Conservation (phyloP, 83 land plant genomes). For the Picea mariana region DNA sequence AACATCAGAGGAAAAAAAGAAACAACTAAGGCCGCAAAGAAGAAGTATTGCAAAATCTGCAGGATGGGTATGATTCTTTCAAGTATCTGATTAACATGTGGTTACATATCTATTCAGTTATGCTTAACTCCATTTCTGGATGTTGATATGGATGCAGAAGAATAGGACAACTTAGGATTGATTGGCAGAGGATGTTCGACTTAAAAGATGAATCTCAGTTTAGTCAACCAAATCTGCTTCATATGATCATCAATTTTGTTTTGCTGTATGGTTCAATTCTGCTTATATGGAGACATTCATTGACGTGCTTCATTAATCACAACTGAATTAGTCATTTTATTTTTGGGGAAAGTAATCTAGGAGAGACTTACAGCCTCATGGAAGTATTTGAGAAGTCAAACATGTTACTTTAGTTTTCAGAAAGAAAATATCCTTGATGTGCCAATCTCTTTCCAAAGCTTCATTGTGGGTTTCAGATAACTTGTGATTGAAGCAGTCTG, state of each 20-base stretch:
- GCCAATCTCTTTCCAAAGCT: background rate
- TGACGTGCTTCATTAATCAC: background rate
- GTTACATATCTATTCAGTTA: background rate
- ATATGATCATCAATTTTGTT: background rate
- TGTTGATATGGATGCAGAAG: constrained; percentile 9
- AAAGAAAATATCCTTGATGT: background rate
- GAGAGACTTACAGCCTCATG: background rate
- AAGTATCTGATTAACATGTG: background rate
- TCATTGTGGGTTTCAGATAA: too few species aligned
- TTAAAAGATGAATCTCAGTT: background rate
- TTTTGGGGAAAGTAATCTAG: background rate
- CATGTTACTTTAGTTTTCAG: background rate
- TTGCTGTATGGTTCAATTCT: background rate
- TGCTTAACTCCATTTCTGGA: background rate
- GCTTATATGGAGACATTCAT: background rate
- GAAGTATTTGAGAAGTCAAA: background rate
- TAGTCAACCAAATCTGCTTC: background rate
- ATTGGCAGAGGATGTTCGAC: background rate
- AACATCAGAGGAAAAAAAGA: constrained; percentile 38
- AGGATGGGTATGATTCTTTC: constrained; percentile 11
- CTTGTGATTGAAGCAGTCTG: background rate
- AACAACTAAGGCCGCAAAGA: constrained; percentile 22
- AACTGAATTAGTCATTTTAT: background rate
- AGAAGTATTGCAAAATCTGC: constrained; percentile 8
- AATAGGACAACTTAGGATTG: constrained; percentile 1